Conservation (phyloP, 179 eudicot genomes). For the Pouteria campechiana region DNA sequence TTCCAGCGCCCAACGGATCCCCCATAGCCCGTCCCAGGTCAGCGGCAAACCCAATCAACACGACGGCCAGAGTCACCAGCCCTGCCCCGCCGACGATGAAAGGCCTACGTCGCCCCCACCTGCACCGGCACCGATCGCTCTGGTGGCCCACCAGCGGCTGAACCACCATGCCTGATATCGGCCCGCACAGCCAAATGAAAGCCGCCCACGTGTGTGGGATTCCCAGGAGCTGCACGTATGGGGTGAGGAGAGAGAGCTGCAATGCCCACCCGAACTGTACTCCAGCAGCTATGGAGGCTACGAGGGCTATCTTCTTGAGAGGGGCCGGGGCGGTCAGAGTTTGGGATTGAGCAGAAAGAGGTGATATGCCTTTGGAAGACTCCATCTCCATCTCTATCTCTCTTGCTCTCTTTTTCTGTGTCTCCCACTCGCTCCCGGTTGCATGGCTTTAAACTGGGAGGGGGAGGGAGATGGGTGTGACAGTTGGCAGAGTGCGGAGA, state of each 20-base stretch:
- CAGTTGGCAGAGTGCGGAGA: too few relatives aligned
- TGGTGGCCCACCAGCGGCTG: constrained; percentile 28
- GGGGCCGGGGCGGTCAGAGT: constrained; percentile 1
- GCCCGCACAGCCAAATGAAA: constrained; percentile 25
- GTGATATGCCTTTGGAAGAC: too few relatives aligned
- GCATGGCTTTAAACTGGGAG: too few relatives aligned
- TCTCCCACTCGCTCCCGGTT: too few relatives aligned
- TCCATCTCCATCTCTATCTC: too few relatives aligned
- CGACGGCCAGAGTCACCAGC: constrained; percentile 36
- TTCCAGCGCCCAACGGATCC: constrained; percentile 12
- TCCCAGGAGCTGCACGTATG: constrained; percentile 17
- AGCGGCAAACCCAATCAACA: constrained; percentile 57
- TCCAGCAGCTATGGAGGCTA: constrained; percentile 10
- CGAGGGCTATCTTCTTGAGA: neutral
- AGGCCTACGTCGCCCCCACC: constrained; percentile 26
- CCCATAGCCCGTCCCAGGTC: constrained; percentile 55
- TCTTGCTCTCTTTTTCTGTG: too few relatives aligned
- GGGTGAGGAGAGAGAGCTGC: constrained; percentile 16
- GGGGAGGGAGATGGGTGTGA: too few relatives aligned
- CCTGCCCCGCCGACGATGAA: constrained; percentile 19
- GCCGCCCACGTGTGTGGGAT: constrained; percentile 25
- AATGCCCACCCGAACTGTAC: constrained; percentile 20
- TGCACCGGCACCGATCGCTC: constrained; percentile 22
- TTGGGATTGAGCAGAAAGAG: too few relatives aligned
- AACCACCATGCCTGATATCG: constrained; percentile 30